phyloP scores from a whole-genome alignment of 495 filamentous ascomycete species.

The Penicillium crystallinum region DNA sequence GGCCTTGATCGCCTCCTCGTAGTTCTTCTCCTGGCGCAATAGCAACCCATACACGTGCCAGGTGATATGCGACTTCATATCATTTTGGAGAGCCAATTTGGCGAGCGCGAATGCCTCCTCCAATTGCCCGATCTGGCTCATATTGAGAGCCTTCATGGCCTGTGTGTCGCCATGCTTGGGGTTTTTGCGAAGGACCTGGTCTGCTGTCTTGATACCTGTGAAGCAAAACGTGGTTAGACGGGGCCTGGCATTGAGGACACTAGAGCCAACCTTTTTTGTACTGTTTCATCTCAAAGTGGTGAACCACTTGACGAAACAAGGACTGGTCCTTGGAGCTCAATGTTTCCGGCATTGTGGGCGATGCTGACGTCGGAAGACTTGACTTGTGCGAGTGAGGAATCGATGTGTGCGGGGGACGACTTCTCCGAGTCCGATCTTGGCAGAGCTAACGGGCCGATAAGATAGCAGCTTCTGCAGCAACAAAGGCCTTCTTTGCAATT shows the following conservation, averaged over 20 bases:
- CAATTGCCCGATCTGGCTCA: conserved; percentile 82
- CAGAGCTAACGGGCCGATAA: conserved; percentile 25
- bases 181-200: conserved; percentile 89
- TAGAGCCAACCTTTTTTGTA: conserved; percentile 75
- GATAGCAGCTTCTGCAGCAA: conserved; percentile 10
- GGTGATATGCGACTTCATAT: conserved; percentile 98
- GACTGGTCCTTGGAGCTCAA: conserved; percentile 85
- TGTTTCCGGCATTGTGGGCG: conserved; percentile 67
- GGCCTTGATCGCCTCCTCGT: conserved; percentile 96
- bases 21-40: conserved; percentile 90
- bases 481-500: no score
- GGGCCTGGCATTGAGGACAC: background rate
- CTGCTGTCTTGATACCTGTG: conserved; percentile 78
- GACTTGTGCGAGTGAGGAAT: conserved; percentile 36
- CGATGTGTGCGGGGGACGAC: conserved; percentile 41
- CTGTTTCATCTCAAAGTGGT: conserved; percentile 95
- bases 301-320: conserved; percentile 89
- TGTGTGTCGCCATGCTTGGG: conserved; percentile 97
- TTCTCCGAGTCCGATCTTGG: conserved; percentile 31
- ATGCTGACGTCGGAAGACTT: conserved; percentile 25
- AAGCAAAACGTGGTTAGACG: conserved; percentile 20
- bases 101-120: conserved; percentile 91
- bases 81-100: conserved; percentile 82
- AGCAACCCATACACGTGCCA: conserved; percentile 99
- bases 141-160: conserved; percentile 97